Evolutionary conservation across 345 rosid species (phyloP), one percentile per base, ranked within the genome.

Genomic region (Gossypium rotundifolium): DNA sequence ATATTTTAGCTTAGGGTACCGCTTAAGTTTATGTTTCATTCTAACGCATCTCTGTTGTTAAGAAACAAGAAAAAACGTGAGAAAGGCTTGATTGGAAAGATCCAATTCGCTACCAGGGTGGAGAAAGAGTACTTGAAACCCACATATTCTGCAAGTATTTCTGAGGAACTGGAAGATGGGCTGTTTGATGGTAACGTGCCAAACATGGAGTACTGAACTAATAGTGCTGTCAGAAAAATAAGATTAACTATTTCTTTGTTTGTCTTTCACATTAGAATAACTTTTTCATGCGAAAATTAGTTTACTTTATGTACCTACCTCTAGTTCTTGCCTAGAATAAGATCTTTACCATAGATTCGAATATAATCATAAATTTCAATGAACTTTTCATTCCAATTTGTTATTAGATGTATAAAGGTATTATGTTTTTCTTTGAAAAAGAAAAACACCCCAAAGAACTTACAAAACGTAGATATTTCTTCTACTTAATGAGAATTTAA

Each of bases 81-180:
- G 52, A 84, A 82, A 51, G 88, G 89, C 72, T 79, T 84, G 23
- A 79, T 81, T 29, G 89, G 83, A 69, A 94, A 86, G 85, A 75
- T 89, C 70, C 91, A 72, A 65, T 85, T 90, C 77, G 78, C 84
- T 11, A 82, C 88, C 62, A 89, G 97, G 87, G 97, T 92, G 72
- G 98, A 94, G 88, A 94, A 94, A 81, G 98, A 94, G 79, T 92
- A 82, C 86, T 81, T 94, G 76, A 92, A 94, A 74, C 91, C 96
- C 23, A 49, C 87, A 42, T 94, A 94, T 81, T 83, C 93, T 55
- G 96, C 96, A 60, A 92, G 94, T 78, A 84, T 94, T 60, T 91
- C 91, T 51, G 90, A 86, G 51, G 98, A 92, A 72, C 84, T 92
- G 63, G 97, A 94, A 86, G 98, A 94, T 73, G 98, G 98, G 65